A percentile compares a stretch with the other conserved stretches of the same genome.
Conservation (phyloP, 2,329 filamentous ascomycete species). For the Xylaria sp. region DNA sequence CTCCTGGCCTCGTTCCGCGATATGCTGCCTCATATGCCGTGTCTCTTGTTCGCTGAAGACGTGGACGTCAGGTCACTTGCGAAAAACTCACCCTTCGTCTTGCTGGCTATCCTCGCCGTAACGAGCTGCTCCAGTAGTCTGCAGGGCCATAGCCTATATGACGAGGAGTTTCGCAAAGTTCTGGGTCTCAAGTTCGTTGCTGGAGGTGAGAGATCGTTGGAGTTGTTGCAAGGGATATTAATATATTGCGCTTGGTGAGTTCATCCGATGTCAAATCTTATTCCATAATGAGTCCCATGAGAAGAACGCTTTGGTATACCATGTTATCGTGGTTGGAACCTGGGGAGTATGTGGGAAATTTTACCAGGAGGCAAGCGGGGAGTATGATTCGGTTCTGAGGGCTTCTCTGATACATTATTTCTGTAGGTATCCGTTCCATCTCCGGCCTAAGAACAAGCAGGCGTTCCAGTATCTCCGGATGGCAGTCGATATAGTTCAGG, state of each 20-base stretch:
- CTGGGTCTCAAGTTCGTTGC: slow-evolving; percentile 67
- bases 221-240: slow-evolving; percentile 67
- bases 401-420: slow-evolving; percentile 15
- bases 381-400: not conserved
- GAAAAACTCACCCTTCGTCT: slow-evolving; percentile 61
- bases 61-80: slow-evolving; percentile 59
- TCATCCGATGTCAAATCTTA: not conserved
- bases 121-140: slow-evolving; percentile 61
- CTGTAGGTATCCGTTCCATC: slow-evolving; percentile 65
- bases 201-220: slow-evolving; percentile 66
- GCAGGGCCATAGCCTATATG: slow-evolving; percentile 65
- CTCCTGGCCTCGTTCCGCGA: slow-evolving; percentile 57
- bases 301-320: not conserved
- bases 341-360: not conserved
- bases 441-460: slow-evolving; percentile 63
- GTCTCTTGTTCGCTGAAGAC: slow-evolving; percentile 55
- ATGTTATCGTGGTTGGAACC: not conserved
- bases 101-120: slow-evolving; percentile 65
- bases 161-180: slow-evolving; percentile 68
- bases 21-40: slow-evolving; percentile 57
- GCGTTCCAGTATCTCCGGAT: slow-evolving; percentile 63
- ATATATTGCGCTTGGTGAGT: slow-evolving; percentile 68
- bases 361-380: not conserved
- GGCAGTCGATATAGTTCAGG: slow-evolving; percentile 61
- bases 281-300: not conserved